A percentile compares a stretch with the other conserved stretches of the same genome.
Evolutionary conservation across 257 asterid species (phyloP).

Genomic region (Fraxinus pennsylvanica): DNA sequence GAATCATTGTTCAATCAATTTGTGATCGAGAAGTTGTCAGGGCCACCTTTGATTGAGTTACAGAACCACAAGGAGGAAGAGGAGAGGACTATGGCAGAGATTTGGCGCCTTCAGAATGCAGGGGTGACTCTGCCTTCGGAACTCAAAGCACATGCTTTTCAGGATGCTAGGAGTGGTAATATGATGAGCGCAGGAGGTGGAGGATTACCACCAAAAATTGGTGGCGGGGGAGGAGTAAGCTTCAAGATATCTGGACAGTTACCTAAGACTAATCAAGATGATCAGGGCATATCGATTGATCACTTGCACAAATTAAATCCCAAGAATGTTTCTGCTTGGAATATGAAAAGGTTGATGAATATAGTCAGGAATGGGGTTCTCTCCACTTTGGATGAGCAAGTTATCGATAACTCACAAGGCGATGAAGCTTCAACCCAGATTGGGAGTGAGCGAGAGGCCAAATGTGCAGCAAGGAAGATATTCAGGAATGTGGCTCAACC

Average conservation of each 20-base stretch:
- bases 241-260: slow-evolving; percentile 50
- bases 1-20: slow-evolving; percentile 81
- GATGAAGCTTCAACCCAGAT: slow-evolving; percentile 75
- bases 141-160: slow-evolving; percentile 40
- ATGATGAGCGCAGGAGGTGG: slow-evolving; percentile 31
- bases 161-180: slow-evolving; percentile 39
- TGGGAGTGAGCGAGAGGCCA: slow-evolving; percentile 84
- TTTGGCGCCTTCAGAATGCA: slow-evolving; percentile 67
- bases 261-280: slow-evolving; percentile 39
- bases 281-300: slow-evolving; percentile 60
- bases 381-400: slow-evolving; percentile 78
- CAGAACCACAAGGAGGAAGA: slow-evolving; percentile 44
- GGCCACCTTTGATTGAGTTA: slow-evolving; percentile 68
- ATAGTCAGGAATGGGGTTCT: slow-evolving; percentile 69
- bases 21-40: slow-evolving; percentile 79
- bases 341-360: slow-evolving; percentile 88
- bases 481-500: slow-evolving; percentile 87
- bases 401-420: slow-evolving; percentile 40
- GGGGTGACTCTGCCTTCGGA: slow-evolving; percentile 84
- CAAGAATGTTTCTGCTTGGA: slow-evolving; percentile 91
- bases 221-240: slow-evolving; percentile 43
- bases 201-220: slow-evolving; percentile 53
- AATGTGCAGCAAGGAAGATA: slow-evolving; percentile 84
- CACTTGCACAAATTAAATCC: slow-evolving; percentile 69
- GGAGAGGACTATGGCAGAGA: slow-evolving; percentile 67